These are phyloP conservation scores for Daucus carota DNA, from an alignment of 129 eudicot genomes.

Conservation along the genomic window DNA sequence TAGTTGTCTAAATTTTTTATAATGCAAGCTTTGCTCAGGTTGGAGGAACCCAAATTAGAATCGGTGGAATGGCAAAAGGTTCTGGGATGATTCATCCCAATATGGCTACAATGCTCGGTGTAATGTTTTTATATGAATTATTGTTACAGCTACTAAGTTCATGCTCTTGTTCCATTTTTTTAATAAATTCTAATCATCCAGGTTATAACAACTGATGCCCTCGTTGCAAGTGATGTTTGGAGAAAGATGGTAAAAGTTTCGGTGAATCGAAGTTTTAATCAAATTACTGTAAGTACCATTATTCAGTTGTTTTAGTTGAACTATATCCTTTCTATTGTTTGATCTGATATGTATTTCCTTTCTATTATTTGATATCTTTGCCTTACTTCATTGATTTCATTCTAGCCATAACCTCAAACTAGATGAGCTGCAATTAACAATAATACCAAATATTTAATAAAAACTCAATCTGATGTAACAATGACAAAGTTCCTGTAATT, in stretches of 20 bases:
- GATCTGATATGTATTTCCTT: background rate
- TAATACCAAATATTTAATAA: background rate
- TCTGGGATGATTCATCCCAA: slow-evolving; percentile 99
- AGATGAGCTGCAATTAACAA: background rate
- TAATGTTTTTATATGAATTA: slow-evolving; percentile 28
- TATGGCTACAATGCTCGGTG: slow-evolving; percentile 99
- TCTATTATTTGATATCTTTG: background rate
- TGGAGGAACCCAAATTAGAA: slow-evolving; percentile 51
- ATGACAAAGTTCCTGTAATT: background rate
- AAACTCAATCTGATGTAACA: background rate
- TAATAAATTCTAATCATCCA: slow-evolving; percentile 23
- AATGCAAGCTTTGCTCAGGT: slow-evolving; percentile 31
- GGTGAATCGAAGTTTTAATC: slow-evolving; percentile 92
- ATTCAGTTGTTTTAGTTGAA: background rate
- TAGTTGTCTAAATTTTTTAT: background rate
- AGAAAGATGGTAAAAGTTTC: slow-evolving; percentile 83
- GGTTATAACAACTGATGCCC: slow-evolving; percentile 97
- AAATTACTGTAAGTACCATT: slow-evolving; percentile 65
- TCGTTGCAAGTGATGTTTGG: slow-evolving; percentile 71
- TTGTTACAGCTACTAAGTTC: background rate
- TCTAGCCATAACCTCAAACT: background rate
- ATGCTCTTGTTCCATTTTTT: slow-evolving; percentile 8
- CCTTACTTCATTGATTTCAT: background rate
- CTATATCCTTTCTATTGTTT: background rate
- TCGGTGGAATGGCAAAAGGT: slow-evolving; percentile 99